Percentiles rank a stretch among this genome's conserved stretches.
phyloP scores from a whole-genome alignment of 1,284 basidiomycete species.

The Cutaneotrichosporon cutaneum region DNA sequence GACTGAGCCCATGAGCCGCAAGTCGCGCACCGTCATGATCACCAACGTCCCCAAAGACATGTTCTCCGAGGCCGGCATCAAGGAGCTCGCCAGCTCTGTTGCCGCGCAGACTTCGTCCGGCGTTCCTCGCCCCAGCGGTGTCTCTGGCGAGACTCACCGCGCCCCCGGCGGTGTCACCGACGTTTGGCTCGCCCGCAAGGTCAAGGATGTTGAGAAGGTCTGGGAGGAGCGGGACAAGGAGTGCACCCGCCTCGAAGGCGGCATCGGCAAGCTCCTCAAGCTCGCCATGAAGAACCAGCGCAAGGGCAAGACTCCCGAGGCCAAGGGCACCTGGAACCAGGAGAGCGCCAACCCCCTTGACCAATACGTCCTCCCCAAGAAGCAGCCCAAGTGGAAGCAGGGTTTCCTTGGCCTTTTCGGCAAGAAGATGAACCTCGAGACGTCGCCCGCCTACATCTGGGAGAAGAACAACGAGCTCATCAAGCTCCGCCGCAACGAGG shows the following conservation, averaged over 20 bases:
- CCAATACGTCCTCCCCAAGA: conserved; percentile 52
- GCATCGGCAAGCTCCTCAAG: conserved; percentile 72
- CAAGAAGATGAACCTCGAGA: conserved; percentile 58
- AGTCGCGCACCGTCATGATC: conserved; percentile 84
- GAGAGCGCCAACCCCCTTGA: conserved; percentile 49
- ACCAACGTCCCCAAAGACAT: conserved; percentile 82
- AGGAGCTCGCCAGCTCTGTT: conserved; percentile 59
- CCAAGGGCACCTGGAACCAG: conserved; percentile 43
- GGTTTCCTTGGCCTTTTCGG: conserved; percentile 58
- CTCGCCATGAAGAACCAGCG: conserved; percentile 66
- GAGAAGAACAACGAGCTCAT: conserved; percentile 56
- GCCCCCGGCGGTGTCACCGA: conserved; percentile 67
- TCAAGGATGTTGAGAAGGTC: conserved; percentile 78
- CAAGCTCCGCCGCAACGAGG: conserved; percentile 59
- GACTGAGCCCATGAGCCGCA: conserved; percentile 69
- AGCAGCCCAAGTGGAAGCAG: conserved; percentile 61
- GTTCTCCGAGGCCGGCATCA: conserved; percentile 56
- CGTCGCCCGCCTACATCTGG: conserved; percentile 57
- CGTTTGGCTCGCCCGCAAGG: conserved; percentile 84
- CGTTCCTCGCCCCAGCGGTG: conserved; percentile 28
- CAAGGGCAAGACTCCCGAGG: conserved; percentile 52
- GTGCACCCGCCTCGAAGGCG: conserved; percentile 76
- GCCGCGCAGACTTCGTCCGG: conserved; percentile 17
- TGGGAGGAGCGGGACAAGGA: conserved; percentile 75
- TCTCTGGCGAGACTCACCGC: conserved; percentile 54